Evolutionary conservation across 345 rosid species (phyloP), one percentile per base, ranked within the genome.

Genomic region (Turritis glabra): DNA sequence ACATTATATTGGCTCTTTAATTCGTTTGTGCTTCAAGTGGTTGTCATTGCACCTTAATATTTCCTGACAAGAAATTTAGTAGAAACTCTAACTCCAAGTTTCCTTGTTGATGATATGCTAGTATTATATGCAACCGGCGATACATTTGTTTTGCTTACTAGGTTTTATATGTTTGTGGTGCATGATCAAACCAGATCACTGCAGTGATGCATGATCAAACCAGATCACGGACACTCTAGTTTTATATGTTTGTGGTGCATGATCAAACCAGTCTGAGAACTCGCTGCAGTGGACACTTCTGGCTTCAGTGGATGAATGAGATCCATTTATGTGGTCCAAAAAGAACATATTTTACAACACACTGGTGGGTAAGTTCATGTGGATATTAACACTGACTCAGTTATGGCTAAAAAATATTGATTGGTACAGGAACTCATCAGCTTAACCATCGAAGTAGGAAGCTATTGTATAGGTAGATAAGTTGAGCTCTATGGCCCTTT

Each of bases 291-390:
- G 27, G 13, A 57, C 52, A 74, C 44, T 47, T 66, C 2, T 55
- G 44, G 78, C 37, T 33, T 55, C 64, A 44, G 66, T 56, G 51
- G 21, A 64, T 73, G 64, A 43, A 64, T 53, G 56, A 64, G 26
- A 65, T 33, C 51, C 64, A 14, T 35, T 19, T 35, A 58, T 26
- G 46, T 38, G 54, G 43, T 48, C 66, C 73, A 48, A 67, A 27
- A 50, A 15, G 26, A 59, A 48, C 63, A 48, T 58, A 21, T 65
- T 17, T 54, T 57, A 35, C 18, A 10, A 41, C 37, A 75, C 14
- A 22, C 12, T 46, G 0, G 57, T 53, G 57, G 56, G 25, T 29
- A 29, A 21, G 15, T 52, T 53, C 17, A 50, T 51, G 12, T 54
- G 47, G 33, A 10, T 30, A n/a, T 17, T 32, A 73, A 73, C 62